Conservation (phyloP, 805 yeast species). For the Starmerella apicola region DNA sequence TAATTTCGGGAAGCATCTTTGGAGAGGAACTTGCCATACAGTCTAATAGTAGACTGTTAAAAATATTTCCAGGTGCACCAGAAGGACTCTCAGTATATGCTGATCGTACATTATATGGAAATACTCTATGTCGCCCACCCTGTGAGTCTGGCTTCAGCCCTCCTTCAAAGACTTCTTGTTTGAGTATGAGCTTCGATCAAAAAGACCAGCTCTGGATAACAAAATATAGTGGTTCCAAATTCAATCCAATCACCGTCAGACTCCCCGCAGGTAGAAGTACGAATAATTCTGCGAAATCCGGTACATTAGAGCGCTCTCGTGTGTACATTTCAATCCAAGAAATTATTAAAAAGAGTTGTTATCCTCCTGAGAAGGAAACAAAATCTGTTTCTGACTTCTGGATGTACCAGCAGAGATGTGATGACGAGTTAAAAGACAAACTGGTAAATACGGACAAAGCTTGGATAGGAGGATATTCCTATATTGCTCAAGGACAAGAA, state of each 20-base stretch:
- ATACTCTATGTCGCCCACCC: not conserved
- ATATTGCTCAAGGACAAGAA: no score
- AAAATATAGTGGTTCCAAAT: not conserved
- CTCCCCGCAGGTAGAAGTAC: constrained; percentile 1
- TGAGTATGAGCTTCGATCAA: constrained; percentile 4
- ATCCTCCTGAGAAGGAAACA: not conserved
- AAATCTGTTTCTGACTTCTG: constrained; percentile 48
- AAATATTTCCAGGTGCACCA: not conserved
- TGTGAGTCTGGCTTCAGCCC: not conserved
- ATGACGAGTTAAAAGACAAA: constrained; percentile 41
- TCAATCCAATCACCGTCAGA: constrained; percentile 1
- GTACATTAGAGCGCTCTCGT: no score
- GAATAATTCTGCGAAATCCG: not conserved
- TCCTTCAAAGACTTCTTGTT: constrained; percentile 1
- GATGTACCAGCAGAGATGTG: constrained; percentile 52
- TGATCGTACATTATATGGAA: not conserved
- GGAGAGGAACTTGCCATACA: not conserved
- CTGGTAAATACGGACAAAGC: constrained; percentile 44
- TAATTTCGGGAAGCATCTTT: not conserved
- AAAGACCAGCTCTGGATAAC: constrained; percentile 1
- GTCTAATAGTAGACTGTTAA: not conserved
- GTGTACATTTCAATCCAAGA: not conserved
- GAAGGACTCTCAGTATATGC: constrained; percentile 2
- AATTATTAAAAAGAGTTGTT: not conserved
- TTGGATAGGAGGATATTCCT: constrained; percentile 72